phyloP scores from a whole-genome alignment of 352 stramenopile species.

The Pythium rishiriense region DNA sequence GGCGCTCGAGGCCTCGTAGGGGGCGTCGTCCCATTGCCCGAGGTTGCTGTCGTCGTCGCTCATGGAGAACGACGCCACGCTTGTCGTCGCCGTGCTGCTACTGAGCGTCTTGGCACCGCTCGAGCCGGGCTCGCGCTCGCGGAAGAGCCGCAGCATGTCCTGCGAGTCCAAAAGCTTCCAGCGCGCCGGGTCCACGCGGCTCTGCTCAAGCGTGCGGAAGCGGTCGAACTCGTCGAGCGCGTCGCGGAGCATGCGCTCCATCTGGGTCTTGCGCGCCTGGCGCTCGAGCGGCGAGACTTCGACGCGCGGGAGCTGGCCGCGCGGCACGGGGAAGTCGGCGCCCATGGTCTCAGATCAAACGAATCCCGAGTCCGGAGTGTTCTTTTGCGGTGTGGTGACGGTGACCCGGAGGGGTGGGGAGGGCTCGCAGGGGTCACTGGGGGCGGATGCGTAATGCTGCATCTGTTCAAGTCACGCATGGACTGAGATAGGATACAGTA shows the following conservation, averaged over 20 bases:
- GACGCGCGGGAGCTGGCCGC: conserved; percentile 29
- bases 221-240: conserved; percentile 25
- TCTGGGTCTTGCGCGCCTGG: conserved; percentile 15
- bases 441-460: not conserved
- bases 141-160: conserved; percentile 12
- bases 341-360: conserved; percentile 19
- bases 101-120: not conserved
- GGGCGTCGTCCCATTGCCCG: conserved; percentile 23
- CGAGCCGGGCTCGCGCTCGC: conserved; percentile 11
- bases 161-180: conserved; percentile 21
- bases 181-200: conserved; percentile 6
- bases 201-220: conserved; percentile 16
- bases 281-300: conserved; percentile 14
- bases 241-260: conserved; percentile 27
- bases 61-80: not conserved
- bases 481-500: not conserved
- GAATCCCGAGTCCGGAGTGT: not conserved
- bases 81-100: not conserved
- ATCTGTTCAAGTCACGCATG: not conserved
- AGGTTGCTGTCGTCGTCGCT: conserved; percentile 9
- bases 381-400: not conserved
- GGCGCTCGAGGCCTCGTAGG: conserved; percentile 32
- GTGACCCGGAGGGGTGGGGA: not conserved
- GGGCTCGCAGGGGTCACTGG: not conserved
- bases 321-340: conserved; percentile 37